Percentiles rank a stretch among this genome's conserved stretches.
Conservation (phyloP, 2,329 filamentous ascomycete species). For the Pestalotiopsis sp. region DNA sequence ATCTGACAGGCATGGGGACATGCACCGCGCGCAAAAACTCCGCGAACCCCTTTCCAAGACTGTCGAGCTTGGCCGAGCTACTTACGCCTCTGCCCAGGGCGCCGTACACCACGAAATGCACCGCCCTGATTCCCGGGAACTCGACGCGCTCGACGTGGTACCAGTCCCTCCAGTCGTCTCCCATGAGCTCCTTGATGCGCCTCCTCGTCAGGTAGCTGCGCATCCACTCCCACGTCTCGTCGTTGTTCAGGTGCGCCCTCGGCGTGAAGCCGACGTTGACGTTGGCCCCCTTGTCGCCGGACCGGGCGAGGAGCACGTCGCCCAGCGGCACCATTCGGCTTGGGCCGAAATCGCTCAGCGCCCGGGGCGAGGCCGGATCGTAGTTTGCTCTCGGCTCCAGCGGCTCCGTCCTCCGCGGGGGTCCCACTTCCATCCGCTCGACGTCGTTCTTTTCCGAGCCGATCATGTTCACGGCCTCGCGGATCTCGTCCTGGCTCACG, state of each 20-base stretch:
- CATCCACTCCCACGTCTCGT: conserved; percentile 43
- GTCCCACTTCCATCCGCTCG: conserved; percentile 21
- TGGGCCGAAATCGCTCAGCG: conserved; percentile 37
- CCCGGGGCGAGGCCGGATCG: conserved; percentile 19
- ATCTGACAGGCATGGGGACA: conserved; percentile 21
- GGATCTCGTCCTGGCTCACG: conserved; percentile 25
- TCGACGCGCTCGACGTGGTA: conserved; percentile 50
- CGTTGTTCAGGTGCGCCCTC: conserved; percentile 40
- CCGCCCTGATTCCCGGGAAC: conserved; percentile 45
- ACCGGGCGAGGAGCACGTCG: conserved; percentile 25
- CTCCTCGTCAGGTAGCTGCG: conserved; percentile 37
- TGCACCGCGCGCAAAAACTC: conserved; percentile 25
- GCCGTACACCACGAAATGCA: conserved; percentile 55
- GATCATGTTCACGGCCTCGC: conserved; percentile 23
- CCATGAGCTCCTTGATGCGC: conserved; percentile 41
- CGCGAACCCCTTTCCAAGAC: conserved; percentile 52
- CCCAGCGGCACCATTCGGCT: conserved; percentile 42
- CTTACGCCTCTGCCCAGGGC: conserved; percentile 48
- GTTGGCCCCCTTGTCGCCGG: conserved; percentile 29
- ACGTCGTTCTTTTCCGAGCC: conserved; percentile 6
- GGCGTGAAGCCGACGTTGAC: conserved; percentile 38
- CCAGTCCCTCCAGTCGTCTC: conserved; percentile 43
- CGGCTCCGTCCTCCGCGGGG: conserved; percentile 28
- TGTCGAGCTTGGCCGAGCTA: conserved; percentile 49
- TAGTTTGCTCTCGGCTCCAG: conserved; percentile 27